These are phyloP conservation scores for Cutaneotrichosporon sp. DNA, from an alignment of 1,284 basidiomycete genomes.

Conservation along the genomic window DNA sequence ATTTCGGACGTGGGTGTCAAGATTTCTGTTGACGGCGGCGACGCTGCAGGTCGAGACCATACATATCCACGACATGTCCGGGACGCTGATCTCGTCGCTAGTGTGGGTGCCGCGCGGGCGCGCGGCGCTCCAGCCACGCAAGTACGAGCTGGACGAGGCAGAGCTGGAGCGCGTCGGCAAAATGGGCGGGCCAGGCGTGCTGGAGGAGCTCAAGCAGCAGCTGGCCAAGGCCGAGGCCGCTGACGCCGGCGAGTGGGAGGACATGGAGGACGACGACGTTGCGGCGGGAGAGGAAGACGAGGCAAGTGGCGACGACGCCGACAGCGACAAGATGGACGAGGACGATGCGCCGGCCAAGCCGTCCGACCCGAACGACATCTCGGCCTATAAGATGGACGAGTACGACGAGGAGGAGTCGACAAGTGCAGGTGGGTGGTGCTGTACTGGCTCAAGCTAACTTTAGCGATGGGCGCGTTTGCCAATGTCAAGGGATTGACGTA, in stretches of 20 bases:
- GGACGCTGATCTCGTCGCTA: constrained; percentile 54
- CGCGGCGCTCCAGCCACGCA: constrained; percentile 68
- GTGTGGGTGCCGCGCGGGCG: constrained; percentile 79
- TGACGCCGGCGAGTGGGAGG: constrained; percentile 48
- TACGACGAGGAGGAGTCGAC: constrained; percentile 79
- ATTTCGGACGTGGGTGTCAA: constrained; percentile 2
- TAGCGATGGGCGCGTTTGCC: constrained; percentile 82
- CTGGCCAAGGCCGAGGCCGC: constrained; percentile 64
- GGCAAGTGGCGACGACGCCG: constrained; percentile 46
- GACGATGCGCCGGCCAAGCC: constrained; percentile 35
- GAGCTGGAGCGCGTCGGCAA: constrained; percentile 87
- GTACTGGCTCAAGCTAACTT: not conserved
- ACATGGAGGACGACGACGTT: constrained; percentile 26
- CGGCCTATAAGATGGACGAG: constrained; percentile 84
- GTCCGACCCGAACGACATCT: constrained; percentile 67
- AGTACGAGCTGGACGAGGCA: constrained; percentile 84
- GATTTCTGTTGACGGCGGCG: not conserved
- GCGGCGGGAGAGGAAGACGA: constrained; percentile 28
- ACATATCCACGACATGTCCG: constrained; percentile 36
- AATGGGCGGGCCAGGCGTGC: constrained; percentile 74
- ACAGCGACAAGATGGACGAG: constrained; percentile 27
- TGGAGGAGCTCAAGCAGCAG: constrained; percentile 73
- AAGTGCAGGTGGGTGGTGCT: constrained; percentile 53
- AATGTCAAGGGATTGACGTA: constrained; percentile 93
- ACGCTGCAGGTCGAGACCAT: not conserved